Evolutionary conservation across 1,284 basidiomycete genomes (phyloP).

Genomic region (Schizopora paradoxa): DNA sequence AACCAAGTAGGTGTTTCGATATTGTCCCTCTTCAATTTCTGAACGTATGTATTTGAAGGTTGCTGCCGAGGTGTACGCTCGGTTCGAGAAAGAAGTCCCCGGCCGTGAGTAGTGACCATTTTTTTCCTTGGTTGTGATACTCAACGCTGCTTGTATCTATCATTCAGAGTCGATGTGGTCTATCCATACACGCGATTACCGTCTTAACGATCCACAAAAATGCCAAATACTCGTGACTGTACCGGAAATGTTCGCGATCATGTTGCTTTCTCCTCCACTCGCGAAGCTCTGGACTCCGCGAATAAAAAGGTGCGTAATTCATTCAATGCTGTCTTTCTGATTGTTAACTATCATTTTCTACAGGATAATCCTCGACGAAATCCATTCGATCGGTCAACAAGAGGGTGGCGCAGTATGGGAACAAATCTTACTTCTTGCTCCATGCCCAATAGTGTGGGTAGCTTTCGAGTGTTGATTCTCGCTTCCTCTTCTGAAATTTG

Average conservation of each 20-base stretch:
- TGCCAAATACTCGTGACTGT: conserved; percentile 71
- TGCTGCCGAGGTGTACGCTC: conserved; percentile 64
- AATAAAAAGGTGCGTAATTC: conserved; percentile 44
- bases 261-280: conserved; percentile 61
- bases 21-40: background rate
- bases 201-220: conserved; percentile 55
- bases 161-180: conserved; percentile 57
- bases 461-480: background rate
- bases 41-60: conserved; percentile 40
- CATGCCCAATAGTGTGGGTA: conserved; percentile 62
- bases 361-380: conserved; percentile 70
- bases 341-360: background rate
- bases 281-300: conserved; percentile 56
- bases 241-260: conserved; percentile 60
- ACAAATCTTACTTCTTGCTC: conserved; percentile 57
- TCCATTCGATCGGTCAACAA: conserved; percentile 65
- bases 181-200: conserved; percentile 63
- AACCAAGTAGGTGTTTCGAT: conserved; percentile 27
- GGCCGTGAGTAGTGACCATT: conserved; percentile 32
- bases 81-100: conserved; percentile 59
- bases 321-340: too few species aligned
- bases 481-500: conserved; percentile 1
- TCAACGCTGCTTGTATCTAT: background rate
- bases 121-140: background rate
- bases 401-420: conserved; percentile 68